Evolutionary conservation across 2,329 filamentous ascomycete species (phyloP).

Genomic region (Tolypocladium inflatum): DNA sequence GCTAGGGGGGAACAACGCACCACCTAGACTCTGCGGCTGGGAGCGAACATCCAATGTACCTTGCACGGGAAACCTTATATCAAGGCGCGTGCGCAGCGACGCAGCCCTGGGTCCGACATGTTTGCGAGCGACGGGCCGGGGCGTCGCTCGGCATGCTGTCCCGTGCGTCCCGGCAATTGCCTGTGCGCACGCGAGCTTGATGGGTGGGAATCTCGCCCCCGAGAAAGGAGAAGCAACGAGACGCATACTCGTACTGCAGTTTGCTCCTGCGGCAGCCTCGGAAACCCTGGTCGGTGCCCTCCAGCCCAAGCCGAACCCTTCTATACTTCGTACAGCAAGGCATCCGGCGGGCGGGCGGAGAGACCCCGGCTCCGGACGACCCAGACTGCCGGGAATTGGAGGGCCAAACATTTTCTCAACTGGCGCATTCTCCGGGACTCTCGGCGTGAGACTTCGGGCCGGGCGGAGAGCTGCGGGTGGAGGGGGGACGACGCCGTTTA

Average conservation of each 20-base stretch:
- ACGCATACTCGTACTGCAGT: no score
- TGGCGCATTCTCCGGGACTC: neutral
- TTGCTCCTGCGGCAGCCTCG: no score
- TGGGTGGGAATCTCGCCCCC: no score
- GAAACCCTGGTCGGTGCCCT: no score
- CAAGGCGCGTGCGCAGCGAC: neutral
- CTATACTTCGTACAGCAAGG: no score
- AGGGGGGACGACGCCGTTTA: no score
- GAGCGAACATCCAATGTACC: neutral
- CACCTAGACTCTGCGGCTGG: neutral
- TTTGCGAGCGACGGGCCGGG: neutral
- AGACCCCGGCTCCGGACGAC: neutral
- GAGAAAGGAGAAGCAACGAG: no score
- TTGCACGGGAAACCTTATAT: no score
- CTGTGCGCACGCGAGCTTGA: neutral
- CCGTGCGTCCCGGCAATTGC: neutral
- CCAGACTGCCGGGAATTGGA: neutral
- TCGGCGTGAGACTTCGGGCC: neutral
- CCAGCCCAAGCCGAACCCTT: no score
- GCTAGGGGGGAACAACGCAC: neutral
- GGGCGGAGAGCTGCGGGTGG: neutral
- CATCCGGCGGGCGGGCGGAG: neutral
- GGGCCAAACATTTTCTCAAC: neutral
- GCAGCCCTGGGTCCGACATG: neutral
- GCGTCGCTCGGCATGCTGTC: neutral